Percentiles rank a stretch among this genome's conserved stretches.
phyloP scores from a whole-genome alignment of 2,329 filamentous ascomycete genomes.

The Paecilomyces niveus region DNA sequence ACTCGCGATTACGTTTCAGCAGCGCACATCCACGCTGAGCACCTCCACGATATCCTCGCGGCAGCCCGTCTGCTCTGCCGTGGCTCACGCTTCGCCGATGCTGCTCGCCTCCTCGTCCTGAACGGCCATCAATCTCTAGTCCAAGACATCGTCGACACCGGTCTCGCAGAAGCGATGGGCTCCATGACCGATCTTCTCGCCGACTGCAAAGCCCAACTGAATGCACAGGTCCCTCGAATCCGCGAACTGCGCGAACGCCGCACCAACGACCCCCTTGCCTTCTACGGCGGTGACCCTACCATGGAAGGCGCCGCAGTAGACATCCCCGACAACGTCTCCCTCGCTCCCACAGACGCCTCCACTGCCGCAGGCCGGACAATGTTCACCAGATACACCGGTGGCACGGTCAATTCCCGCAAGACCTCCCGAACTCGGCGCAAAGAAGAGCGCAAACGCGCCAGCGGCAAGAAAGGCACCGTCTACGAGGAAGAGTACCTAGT shows the following conservation, averaged over 20 bases:
- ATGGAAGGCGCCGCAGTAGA: slow-evolving; percentile 53
- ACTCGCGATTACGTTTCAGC: slow-evolving; percentile 76
- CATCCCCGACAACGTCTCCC: slow-evolving; percentile 83
- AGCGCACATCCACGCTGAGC: slow-evolving; percentile 72
- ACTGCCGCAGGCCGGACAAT: slow-evolving; percentile 73
- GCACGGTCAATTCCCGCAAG: slow-evolving; percentile 53
- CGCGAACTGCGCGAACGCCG: slow-evolving; percentile 75
- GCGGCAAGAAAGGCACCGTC: slow-evolving; percentile 91
- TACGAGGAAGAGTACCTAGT: slow-evolving; percentile 98
- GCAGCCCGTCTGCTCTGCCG: slow-evolving; percentile 77
- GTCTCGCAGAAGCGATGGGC: slow-evolving; percentile 72
- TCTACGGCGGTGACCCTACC: slow-evolving; percentile 71
- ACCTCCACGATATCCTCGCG: slow-evolving; percentile 63
- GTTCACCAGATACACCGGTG: slow-evolving; percentile 86
- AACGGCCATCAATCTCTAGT: slow-evolving; percentile 58
- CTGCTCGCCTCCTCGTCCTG: slow-evolving; percentile 67
- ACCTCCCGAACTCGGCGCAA: slow-evolving; percentile 81
- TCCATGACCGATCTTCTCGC: slow-evolving; percentile 84
- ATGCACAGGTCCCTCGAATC: slow-evolving; percentile 78
- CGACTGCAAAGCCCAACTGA: slow-evolving; percentile 81
- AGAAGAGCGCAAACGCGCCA: slow-evolving; percentile 90
- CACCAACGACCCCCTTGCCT: slow-evolving; percentile 74
- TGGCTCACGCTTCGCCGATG: slow-evolving; percentile 79
- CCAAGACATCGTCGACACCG: slow-evolving; percentile 62
- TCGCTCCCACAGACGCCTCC: slow-evolving; percentile 76